Base-by-base conservation (phyloP, 1,284 basidiomycete genomes). In the Xerocomus cyaneibrunnescens region DNA sequence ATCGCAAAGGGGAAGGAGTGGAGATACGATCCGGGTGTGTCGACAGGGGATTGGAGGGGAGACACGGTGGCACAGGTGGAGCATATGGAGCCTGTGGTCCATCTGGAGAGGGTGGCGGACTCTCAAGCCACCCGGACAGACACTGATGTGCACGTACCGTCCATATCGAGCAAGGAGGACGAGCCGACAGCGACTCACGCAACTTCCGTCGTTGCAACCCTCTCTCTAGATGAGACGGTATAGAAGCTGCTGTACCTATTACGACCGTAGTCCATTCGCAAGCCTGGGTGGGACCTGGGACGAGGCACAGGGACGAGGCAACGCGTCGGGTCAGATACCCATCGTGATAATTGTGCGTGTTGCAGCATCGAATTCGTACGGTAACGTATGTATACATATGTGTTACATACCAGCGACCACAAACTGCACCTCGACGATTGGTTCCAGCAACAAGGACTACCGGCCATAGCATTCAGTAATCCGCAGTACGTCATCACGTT, bases 1-100 rank as follows among this genome's bases (percentile, higher is more conserved):
- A 66, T 66, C n/a, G 54, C 61, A 1, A 50, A 40, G 4, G 61
- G 63, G 2, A 60, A 57, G 14, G 63, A 34, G 12, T 64, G 61
- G 63, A 54, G 5, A 21, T 41, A 48, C 14, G 41, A 48, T 3
- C 23, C 35, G 1, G 43, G 16, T 0, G 51, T 65, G 27, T 45
- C 58, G 13, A 36, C 62, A 5, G 17, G 7, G 14, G 60, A 55
- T 27, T 61, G 59, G 59, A 57, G 57, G 28, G 59, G 60, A n/a
- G 41, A 43, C 10, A 7, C 36, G 10, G 46, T 43, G n/a, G 38
- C 25, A 16, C 48, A 37, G 12, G n/a, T 17, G 36, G 27, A 31
- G 17, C 47, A 28, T 5, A 34, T 30, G 19, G 40, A 23, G 4
- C 42, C 31, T 14, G 40, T 32, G 45, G 35, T 46, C 17, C 30